Conservation (phyloP, 331 rosid genomes). For the Rosa hybrid region DNA sequence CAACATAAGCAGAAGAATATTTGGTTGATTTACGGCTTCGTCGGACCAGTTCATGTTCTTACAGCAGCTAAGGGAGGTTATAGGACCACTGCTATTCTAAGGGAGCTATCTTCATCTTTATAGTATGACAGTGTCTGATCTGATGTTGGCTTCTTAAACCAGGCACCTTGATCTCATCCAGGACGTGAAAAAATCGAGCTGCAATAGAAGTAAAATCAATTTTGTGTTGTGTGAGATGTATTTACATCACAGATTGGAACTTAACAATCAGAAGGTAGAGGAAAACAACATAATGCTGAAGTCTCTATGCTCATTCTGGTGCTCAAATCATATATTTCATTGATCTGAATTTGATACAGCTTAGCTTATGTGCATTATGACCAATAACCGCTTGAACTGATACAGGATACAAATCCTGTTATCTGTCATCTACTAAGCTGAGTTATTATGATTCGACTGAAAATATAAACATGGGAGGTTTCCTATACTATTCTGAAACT, state of each 20-base stretch:
- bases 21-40: not conserved
- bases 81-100: not conserved
- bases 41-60: not conserved
- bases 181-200: not conserved
- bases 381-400: not conserved
- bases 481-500: not conserved
- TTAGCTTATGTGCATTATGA: not conserved
- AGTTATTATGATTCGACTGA: not conserved
- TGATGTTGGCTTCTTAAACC: slow-evolving; percentile 1
- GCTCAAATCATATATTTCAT: slow-evolving; percentile 1
- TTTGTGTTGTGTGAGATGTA: not conserved
- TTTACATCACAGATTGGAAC: not conserved
- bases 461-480: not conserved
- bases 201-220: not conserved
- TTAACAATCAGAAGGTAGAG: not conserved
- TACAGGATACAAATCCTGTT: slow-evolving; percentile 12
- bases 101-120: not conserved
- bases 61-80: not conserved
- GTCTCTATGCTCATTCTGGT: not conserved
- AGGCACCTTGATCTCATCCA: slow-evolving; percentile 3
- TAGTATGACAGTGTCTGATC: not conserved
- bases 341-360: not conserved
- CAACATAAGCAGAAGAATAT: not conserved
- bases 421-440: not conserved
- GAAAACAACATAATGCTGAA: not conserved